Conservation (phyloP, 768 basidiomycete species). For the Russula earlei region DNA sequence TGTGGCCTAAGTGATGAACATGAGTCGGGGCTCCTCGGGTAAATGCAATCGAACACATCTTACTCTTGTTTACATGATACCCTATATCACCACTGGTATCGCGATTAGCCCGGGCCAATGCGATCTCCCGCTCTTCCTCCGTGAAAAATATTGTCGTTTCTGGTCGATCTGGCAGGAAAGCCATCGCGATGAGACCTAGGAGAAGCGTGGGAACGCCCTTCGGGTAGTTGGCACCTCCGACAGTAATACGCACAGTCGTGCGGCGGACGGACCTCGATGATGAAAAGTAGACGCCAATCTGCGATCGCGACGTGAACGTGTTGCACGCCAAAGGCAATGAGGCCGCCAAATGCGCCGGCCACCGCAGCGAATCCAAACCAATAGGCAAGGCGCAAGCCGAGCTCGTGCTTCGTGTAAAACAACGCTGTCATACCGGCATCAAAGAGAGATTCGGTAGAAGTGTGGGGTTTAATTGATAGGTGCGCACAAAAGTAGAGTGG, state of each 20-base stretch:
- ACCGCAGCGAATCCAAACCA: constrained; percentile 83
- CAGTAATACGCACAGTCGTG: not conserved
- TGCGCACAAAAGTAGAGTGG: constrained; percentile 63
- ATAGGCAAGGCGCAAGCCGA: constrained; percentile 67
- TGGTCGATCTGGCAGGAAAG: constrained; percentile 59
- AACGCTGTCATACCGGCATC: constrained; percentile 37
- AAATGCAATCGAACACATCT: not conserved
- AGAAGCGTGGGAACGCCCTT: constrained; percentile 61
- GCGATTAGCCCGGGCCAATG: constrained; percentile 58
- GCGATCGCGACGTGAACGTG: constrained; percentile 40
- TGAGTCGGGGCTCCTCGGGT: not conserved
- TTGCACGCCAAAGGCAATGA: constrained; percentile 74
- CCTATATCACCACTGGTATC: constrained; percentile 58
- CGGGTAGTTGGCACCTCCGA: not conserved
- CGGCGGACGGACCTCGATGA: constrained; percentile 50
- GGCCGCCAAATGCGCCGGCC: constrained; percentile 78
- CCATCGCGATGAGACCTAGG: constrained; percentile 47
- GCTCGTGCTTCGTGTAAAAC: constrained; percentile 67
- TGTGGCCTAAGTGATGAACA: constrained; percentile 39
- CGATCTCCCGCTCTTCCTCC: constrained; percentile 44
- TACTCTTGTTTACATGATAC: constrained; percentile 53
- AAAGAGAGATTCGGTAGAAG: not conserved
- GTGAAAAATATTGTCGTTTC: constrained; percentile 56
- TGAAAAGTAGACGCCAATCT: constrained; percentile 59
- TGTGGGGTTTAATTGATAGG: constrained; percentile 22